A percentile compares a stretch with the other conserved stretches of the same genome.
These are phyloP conservation scores for Capsicum pubescens DNA, from an alignment of 257 asterid species.

Conservation along the genomic window DNA sequence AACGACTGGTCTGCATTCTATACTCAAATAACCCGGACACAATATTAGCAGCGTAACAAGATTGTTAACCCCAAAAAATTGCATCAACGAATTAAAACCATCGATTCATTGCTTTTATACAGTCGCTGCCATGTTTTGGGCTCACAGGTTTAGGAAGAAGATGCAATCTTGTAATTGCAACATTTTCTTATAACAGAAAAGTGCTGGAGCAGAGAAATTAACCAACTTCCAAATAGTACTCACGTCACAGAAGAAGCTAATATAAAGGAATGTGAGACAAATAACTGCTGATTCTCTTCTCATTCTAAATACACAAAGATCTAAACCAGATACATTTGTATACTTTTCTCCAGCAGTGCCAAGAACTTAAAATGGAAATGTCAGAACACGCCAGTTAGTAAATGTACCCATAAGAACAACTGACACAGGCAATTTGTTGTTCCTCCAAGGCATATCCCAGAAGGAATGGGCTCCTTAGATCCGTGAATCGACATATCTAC, in stretches of 20 bases:
- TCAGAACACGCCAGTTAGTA: neutral
- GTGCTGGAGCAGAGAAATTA: neutral
- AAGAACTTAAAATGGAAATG: neutral
- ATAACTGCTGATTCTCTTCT: neutral
- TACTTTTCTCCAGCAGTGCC: neutral
- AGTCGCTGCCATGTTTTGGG: neutral
- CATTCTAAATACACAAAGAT: neutral
- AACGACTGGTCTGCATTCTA: neutral
- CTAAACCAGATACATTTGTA: neutral
- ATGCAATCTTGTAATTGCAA: neutral
- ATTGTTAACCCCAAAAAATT: neutral
- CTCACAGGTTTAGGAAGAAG: neutral
- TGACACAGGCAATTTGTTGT: neutral
- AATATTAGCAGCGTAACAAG: neutral
- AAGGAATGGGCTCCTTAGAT: neutral
- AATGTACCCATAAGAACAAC: neutral
- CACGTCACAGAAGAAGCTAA: neutral
- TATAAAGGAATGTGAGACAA: neutral
- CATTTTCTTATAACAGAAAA: neutral
- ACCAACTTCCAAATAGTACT: neutral
- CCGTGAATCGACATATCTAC: neutral
- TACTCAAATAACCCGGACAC: neutral
- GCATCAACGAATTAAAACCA: neutral
- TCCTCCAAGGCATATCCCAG: constrained; percentile 6
- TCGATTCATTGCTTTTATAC: neutral